Conservation (phyloP, 805 yeast species). For the Kluyveromyces wickerhamii region DNA sequence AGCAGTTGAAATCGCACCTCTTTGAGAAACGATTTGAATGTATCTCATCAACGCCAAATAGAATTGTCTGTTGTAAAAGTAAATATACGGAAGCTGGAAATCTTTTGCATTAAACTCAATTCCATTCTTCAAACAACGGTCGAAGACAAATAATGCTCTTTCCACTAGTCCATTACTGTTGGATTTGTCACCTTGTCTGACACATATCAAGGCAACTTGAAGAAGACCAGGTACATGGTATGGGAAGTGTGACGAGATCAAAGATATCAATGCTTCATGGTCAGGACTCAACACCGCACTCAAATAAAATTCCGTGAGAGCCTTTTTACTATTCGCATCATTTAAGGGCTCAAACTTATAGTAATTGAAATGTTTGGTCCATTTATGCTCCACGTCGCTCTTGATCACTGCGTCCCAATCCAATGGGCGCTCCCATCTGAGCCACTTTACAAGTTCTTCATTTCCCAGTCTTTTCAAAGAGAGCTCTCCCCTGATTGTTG, state of each 20-base stretch:
- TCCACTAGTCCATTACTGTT: conserved; percentile 70
- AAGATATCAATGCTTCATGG: conserved; percentile 58
- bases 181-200: conserved; percentile 65
- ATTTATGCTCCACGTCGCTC: conserved; percentile 30
- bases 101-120: conserved; percentile 48
- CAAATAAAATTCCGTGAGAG: conserved; percentile 45
- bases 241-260: conserved; percentile 49
- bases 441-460: conserved; percentile 34
- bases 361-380: conserved; percentile 38
- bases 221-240: conserved; percentile 73
- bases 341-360: conserved; percentile 42
- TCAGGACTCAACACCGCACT: conserved; percentile 69
- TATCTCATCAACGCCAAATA: conserved; percentile 67
- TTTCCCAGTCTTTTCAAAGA: conserved; percentile 46
- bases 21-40: conserved; percentile 60
- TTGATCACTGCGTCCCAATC: conserved; percentile 46
- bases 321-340: conserved; percentile 30
- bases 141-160: conserved; percentile 70
- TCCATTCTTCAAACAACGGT: conserved; percentile 57
- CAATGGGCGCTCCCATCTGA: conserved; percentile 29
- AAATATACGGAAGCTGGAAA: conserved; percentile 67
- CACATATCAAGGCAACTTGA: conserved; percentile 65
- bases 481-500: conserved; percentile 54
- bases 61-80: conserved; percentile 67
- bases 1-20: conserved; percentile 74